Conservation (phyloP, 2,329 filamentous ascomycete species). For the Cordyceps tenuipes region DNA sequence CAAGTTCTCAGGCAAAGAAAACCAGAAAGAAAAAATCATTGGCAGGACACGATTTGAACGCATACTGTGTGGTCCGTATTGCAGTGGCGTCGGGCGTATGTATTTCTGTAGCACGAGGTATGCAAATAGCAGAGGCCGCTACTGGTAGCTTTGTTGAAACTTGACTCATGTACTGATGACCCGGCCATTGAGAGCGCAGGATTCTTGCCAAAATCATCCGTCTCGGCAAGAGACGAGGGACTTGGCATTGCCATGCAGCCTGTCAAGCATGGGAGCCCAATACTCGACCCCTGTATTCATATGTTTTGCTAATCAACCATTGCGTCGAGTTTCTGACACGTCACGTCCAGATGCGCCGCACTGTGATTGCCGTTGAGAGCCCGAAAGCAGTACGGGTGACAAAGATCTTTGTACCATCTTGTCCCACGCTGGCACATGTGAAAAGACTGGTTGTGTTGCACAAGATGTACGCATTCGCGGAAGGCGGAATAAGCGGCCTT, state of each 20-base stretch:
- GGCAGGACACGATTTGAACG: not conserved
- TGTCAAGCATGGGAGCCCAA: not conserved
- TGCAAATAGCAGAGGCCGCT: too few relatives aligned
- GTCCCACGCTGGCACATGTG: not conserved
- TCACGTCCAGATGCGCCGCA: not conserved
- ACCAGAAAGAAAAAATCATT: not conserved
- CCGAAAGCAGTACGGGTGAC: not conserved
- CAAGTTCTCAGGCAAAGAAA: not conserved
- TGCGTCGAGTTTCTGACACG: constrained; percentile 2
- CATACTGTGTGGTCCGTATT: not conserved
- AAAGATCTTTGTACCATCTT: not conserved
- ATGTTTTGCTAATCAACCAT: not conserved
- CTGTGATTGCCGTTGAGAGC: not conserved
- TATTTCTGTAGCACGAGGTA: not conserved
- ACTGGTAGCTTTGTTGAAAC: too few relatives aligned
- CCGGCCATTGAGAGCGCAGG: not conserved
- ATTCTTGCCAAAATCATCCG: not conserved
- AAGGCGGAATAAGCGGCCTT: constrained; percentile 1
- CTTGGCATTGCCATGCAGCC: not conserved
- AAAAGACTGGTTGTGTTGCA: not conserved
- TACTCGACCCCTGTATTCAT: not conserved
- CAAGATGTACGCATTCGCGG: not conserved
- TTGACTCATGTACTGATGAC: too few relatives aligned
- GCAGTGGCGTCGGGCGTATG: not conserved
- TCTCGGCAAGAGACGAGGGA: not conserved